Evolutionary conservation across 768 basidiomycete genomes (phyloP).

Genomic region (Panellus pusillus): DNA sequence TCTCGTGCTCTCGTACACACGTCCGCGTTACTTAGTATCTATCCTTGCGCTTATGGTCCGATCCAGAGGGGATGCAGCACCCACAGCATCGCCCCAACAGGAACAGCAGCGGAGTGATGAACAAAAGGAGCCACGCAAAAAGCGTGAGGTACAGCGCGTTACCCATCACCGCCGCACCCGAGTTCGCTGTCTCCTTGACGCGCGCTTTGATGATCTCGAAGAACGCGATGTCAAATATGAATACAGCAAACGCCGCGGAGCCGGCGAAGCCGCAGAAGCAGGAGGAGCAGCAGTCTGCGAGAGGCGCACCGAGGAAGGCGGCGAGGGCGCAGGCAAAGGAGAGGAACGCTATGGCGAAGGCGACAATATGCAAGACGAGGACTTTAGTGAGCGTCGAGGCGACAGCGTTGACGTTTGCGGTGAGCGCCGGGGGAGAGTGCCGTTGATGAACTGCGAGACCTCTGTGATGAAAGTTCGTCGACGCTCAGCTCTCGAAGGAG

Average conservation of each 20-base stretch:
- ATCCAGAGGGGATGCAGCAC: slow-evolving; percentile 8
- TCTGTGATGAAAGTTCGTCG: neutral
- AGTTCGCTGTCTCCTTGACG: neutral
- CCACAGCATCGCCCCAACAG: slow-evolving; percentile 12
- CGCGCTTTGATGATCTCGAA: neutral
- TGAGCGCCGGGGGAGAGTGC: neutral
- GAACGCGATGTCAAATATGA: slow-evolving; percentile 1
- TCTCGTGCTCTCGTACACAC: too few relatives aligned
- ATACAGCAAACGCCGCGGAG: neutral
- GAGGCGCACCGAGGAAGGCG: neutral
- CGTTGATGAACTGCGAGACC: neutral
- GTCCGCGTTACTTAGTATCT: too few relatives aligned
- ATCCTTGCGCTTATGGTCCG: neutral
- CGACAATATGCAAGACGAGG: neutral
- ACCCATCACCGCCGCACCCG: neutral
- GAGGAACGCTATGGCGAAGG: neutral
- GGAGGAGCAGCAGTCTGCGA: neutral
- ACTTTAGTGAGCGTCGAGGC: slow-evolving; percentile 1
- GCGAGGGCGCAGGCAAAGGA: neutral
- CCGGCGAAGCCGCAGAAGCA: slow-evolving; percentile 7
- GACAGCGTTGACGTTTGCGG: neutral
- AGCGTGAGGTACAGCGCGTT: neutral
- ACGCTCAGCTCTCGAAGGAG: neutral
- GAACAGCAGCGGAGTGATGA: slow-evolving; percentile 12
- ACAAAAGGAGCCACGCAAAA: slow-evolving; percentile 2